Conservation (phyloP, 768 basidiomycete genomes). For the Rhizopogon salebrosus region DNA sequence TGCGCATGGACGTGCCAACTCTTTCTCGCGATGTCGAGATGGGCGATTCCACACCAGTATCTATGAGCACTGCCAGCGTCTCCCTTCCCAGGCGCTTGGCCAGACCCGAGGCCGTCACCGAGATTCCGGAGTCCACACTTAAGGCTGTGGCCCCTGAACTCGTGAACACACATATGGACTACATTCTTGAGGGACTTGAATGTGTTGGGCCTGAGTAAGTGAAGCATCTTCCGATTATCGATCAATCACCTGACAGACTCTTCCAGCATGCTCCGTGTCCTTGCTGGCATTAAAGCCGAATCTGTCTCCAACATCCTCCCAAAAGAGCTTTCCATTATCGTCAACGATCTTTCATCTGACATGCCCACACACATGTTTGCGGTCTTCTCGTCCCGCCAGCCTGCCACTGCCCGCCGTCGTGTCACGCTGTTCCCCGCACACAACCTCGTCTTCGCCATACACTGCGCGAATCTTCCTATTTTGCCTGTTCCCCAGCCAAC, state of each 20-base stretch:
- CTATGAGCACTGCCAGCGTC: slow-evolving; percentile 4
- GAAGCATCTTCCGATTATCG: not conserved
- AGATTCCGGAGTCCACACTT: slow-evolving; percentile 12
- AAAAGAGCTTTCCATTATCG: slow-evolving; percentile 16
- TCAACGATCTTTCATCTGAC: slow-evolving; percentile 27
- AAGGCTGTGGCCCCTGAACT: slow-evolving; percentile 21
- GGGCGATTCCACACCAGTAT: slow-evolving; percentile 5
- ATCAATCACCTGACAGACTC: slow-evolving; percentile 6
- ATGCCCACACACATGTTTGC: slow-evolving; percentile 29
- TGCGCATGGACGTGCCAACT: slow-evolving; percentile 27
- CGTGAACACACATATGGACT: slow-evolving; percentile 15
- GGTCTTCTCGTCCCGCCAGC: slow-evolving; percentile 20
- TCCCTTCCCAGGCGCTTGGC: slow-evolving; percentile 21
- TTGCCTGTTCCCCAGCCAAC: slow-evolving; percentile 13
- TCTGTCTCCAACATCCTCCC: slow-evolving; percentile 20
- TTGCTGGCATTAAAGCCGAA: slow-evolving; percentile 22
- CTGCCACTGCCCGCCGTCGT: slow-evolving; percentile 20
- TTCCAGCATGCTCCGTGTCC: slow-evolving; percentile 26
- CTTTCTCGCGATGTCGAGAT: slow-evolving; percentile 2
- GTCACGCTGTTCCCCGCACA: slow-evolving; percentile 33
- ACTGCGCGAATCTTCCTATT: slow-evolving; percentile 25
- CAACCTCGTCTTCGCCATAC: slow-evolving; percentile 28
- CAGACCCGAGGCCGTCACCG: slow-evolving; percentile 12
- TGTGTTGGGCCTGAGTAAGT: slow-evolving; percentile 25
- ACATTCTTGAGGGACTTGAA: slow-evolving; percentile 23